Base-by-base conservation (phyloP, 192 early-diverging fungal genomes). In the Physocladia obscura region DNA sequence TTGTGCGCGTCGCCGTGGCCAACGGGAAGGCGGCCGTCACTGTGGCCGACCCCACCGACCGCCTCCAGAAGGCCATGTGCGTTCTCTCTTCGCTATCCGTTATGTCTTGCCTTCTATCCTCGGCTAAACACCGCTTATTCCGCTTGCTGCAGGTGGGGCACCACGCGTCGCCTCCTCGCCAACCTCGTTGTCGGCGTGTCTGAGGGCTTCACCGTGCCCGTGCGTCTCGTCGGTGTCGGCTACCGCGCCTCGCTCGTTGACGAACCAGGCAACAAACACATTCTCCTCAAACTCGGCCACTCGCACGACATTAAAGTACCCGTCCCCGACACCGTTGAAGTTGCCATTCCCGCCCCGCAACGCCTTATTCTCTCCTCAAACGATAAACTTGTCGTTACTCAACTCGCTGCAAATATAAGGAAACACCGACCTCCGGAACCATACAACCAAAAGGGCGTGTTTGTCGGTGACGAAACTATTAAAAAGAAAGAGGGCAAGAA, bases 381-480 rank as follows among this genome's bases (percentile, higher is more conserved):
- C 39, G 91, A 97, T 78, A 69, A 88, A 68, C 87, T 89, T 62
- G 77, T 84, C 50, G 84, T 99, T 39, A 94, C 91, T 59, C 88
- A 91, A 78, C 93, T 96, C 77, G 97, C 97, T 3, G 92, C 94
- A 40, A 90, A 89, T 71, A 92, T 99, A 62, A 84, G 93, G 57
- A 84, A 87, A 70, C 93, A 90, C 88, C 88, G 92, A 79, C 88
- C 86, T 69, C 97, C 97, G 34, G 97, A 99, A 81, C 97, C 97
- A 35, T 99, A 97, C 71, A 99, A 99, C 82, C 95, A 96, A 78
- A 99, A 99, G 86, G 97, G 97, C 65, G 94, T 97, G 44, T 99
- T 99, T 85, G 89, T 99, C 57, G 90, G 92, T 32, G 94, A 95
- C 72, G 94, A 99, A 82, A 98, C 95, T 4, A 99, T 99, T 74